Conservation (phyloP, 1,284 basidiomycete genomes). For the Ustilago cynodontis region DNA sequence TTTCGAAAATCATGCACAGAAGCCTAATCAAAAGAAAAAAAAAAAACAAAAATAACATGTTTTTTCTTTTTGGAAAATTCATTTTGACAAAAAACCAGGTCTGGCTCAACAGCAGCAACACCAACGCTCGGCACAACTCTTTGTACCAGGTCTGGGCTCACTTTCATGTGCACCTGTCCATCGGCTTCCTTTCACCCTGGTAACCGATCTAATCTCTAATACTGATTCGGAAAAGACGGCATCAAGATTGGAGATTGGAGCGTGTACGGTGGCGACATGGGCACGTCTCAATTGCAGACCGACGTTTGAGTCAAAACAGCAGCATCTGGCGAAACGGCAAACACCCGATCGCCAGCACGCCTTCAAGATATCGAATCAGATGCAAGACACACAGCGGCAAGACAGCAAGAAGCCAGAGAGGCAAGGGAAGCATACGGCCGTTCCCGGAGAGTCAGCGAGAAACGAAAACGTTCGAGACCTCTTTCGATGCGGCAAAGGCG, state of each 20-base stretch:
- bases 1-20: constrained; percentile 7
- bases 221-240: constrained; percentile 2
- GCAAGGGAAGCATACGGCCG: neutral
- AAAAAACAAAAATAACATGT: neutral
- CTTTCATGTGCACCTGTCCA: neutral
- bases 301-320: neutral
- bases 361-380: constrained; percentile 1
- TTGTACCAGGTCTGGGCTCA: neutral
- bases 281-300: neutral
- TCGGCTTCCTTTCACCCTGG: neutral
- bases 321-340: neutral
- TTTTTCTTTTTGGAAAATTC: neutral
- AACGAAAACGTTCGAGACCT: constrained; percentile 11
- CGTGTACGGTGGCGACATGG: neutral
- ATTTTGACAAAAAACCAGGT: no score
- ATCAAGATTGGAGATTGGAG: neutral
- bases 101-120: no score
- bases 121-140: neutral
- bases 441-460: neutral
- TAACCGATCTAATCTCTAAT: neutral
- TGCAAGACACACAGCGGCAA: neutral
- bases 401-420: neutral
- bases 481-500: constrained; percentile 1
- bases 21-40: neutral
- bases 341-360: neutral